A percentile compares a stretch with the other conserved stretches of the same genome.
phyloP scores from a whole-genome alignment of 106 monocot species.

The Vanilla planifolia region DNA sequence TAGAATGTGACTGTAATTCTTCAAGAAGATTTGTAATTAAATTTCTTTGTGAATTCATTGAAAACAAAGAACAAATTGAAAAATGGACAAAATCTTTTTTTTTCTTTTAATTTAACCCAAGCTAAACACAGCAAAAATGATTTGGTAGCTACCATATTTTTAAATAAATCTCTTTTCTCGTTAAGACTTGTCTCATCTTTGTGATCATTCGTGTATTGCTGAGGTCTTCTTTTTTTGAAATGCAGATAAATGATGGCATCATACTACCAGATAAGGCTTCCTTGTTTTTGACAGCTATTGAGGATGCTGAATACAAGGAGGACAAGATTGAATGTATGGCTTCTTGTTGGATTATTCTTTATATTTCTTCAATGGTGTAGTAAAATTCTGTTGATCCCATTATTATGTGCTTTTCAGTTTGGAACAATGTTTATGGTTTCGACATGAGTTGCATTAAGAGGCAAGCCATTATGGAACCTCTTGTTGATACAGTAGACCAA shows the following conservation, averaged over 20 bases:
- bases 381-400: conserved; percentile 2
- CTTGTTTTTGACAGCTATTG: conserved; percentile 85
- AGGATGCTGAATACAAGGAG: conserved; percentile 94
- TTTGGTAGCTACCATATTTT: too few relatives aligned
- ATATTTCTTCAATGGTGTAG: neutral
- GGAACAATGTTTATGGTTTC: conserved; percentile 92
- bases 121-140: too few relatives aligned
- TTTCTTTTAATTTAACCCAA: too few relatives aligned
- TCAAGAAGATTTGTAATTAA: too few relatives aligned
- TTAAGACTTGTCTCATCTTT: neutral
- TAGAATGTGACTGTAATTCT: too few relatives aligned
- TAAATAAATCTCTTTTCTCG: neutral
- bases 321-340: conserved; percentile 82
- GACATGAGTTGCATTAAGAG: conserved; percentile 97
- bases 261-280: conserved; percentile 86
- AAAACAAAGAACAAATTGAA: too few relatives aligned
- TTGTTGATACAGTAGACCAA: conserved; percentile 86
- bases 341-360: neutral
- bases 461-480: conserved; percentile 84
- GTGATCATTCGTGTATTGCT: neutral
- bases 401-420: conserved; percentile 47
- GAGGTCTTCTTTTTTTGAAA: neutral
- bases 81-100: too few relatives aligned
- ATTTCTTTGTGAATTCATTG: too few relatives aligned
- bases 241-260: conserved; percentile 60